phyloP scores from a whole-genome alignment of 768 basidiomycete genomes.

The Phaeotremella skinneri region DNA sequence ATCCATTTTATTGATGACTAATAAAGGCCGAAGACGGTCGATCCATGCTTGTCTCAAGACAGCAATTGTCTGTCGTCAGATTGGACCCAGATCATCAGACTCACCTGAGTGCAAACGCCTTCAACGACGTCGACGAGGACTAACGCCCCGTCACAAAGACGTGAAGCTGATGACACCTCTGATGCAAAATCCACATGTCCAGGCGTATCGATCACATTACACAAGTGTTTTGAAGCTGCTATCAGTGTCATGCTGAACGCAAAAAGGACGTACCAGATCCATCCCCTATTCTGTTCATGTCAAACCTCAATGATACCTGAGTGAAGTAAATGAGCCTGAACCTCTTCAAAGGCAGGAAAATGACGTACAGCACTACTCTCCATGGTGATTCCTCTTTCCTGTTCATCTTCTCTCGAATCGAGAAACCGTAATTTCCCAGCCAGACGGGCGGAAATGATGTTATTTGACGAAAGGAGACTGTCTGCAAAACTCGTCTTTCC shows the following conservation, averaged over 20 bases:
- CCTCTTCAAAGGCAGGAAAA: conserved; percentile 7
- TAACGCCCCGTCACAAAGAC: conserved; percentile 90
- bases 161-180: conserved; percentile 90
- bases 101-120: conserved; percentile 94
- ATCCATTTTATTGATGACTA: conserved; percentile 97
- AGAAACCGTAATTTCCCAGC: conserved; percentile 95
- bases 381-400: conserved; percentile 98
- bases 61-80: conserved; percentile 72
- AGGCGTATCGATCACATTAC: conserved; percentile 97
- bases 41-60: conserved; percentile 93
- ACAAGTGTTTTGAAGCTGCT: conserved; percentile 62
- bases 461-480: conserved; percentile 90
- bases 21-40: conserved; percentile 80
- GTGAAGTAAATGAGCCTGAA: not conserved
- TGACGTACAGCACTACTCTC: conserved; percentile 76
- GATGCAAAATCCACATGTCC: conserved; percentile 98
- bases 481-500: conserved; percentile 81
- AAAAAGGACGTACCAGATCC: conserved; percentile 31
- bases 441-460: conserved; percentile 90
- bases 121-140: conserved; percentile 95
- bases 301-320: conserved; percentile 73
- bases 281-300: conserved; percentile 61
- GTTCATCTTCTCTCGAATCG: conserved; percentile 94
- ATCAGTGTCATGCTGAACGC: conserved; percentile 26
- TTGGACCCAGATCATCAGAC: conserved; percentile 33